phyloP scores from a whole-genome alignment of 768 basidiomycete genomes.

The Albatrellus ellisii region DNA sequence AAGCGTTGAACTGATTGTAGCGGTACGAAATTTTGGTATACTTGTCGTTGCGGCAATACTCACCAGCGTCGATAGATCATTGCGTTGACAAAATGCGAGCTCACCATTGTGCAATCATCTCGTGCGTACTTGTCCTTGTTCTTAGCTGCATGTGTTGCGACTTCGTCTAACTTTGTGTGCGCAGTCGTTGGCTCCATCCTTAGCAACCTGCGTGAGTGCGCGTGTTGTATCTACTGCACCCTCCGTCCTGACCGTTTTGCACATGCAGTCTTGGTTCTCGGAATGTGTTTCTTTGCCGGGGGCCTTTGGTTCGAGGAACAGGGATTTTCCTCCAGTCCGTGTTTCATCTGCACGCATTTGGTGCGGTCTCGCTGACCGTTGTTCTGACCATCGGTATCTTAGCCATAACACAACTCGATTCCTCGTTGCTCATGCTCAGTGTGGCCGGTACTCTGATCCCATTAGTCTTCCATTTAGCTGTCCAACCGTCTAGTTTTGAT shows the following conservation, averaged over 20 bases:
- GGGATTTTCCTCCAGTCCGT: slow-evolving; percentile 61
- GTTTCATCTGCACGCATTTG: background rate
- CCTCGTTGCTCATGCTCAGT: slow-evolving; percentile 63
- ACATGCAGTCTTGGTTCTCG: slow-evolving; percentile 56
- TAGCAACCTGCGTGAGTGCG: slow-evolving; percentile 27
- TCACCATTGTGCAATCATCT: slow-evolving; percentile 32
- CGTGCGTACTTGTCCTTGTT: slow-evolving; percentile 18
- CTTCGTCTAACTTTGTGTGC: background rate
- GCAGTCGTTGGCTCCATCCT: slow-evolving; percentile 34
- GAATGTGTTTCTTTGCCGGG: slow-evolving; percentile 87
- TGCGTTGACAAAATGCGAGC: slow-evolving; percentile 30
- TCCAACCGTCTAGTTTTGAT: slow-evolving; percentile 10
- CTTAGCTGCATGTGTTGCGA: background rate
- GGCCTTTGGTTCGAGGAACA: slow-evolving; percentile 70
- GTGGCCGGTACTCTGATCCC: slow-evolving; percentile 72
- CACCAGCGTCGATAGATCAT: slow-evolving; percentile 26
- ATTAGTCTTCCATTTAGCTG: slow-evolving; percentile 63
- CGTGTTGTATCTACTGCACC: background rate
- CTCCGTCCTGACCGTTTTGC: slow-evolving; percentile 3
- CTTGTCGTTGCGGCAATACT: slow-evolving; percentile 2
- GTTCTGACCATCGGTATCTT: no score
- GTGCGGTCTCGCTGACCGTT: background rate
- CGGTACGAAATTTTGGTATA: slow-evolving; percentile 18
- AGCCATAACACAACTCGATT: slow-evolving; percentile 58
- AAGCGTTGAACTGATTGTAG: slow-evolving; percentile 31